These are phyloP conservation scores for Parmales sp. DNA, from an alignment of 108 stramenopile species.

Conservation along the genomic window DNA sequence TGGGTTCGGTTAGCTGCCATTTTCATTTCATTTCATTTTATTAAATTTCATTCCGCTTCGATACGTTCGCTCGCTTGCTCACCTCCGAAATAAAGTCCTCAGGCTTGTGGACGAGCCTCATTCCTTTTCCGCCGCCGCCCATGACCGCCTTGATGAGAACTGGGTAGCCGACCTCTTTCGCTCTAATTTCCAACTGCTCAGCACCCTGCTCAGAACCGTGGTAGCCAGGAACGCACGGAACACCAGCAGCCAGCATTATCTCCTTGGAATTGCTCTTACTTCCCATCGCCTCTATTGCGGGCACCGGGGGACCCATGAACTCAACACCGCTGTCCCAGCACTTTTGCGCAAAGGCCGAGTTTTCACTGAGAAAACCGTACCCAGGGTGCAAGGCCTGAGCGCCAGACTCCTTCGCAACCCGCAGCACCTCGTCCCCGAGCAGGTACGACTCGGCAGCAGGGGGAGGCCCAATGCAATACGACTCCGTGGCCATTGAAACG, in stretches of 20 bases:
- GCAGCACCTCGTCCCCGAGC: constrained; percentile 37
- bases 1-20: no score
- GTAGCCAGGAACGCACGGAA: constrained; percentile 52
- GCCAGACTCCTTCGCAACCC: constrained; percentile 52
- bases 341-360: constrained; percentile 43
- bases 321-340: constrained; percentile 29
- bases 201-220: constrained; percentile 46
- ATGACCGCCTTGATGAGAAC: constrained; percentile 95
- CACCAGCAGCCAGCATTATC: constrained; percentile 50
- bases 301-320: constrained; percentile 78
- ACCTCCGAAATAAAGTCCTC: constrained; percentile 54
- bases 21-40: no score
- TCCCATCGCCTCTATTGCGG: constrained; percentile 70
- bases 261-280: constrained; percentile 47
- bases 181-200: constrained; percentile 21
- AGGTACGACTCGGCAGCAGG: constrained; percentile 6
- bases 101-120: constrained; percentile 83
- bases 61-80: no score
- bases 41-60: no score
- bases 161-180: constrained; percentile 90
- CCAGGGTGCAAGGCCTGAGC: constrained; percentile 88
- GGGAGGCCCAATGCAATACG: constrained; percentile 35
- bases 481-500: constrained; percentile 39
- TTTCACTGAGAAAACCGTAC: constrained; percentile 74
- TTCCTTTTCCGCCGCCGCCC: constrained; percentile 98